These are phyloP conservation scores for Nicotiana paniculata DNA, from an alignment of 257 asterid species.

Conservation along the genomic window DNA sequence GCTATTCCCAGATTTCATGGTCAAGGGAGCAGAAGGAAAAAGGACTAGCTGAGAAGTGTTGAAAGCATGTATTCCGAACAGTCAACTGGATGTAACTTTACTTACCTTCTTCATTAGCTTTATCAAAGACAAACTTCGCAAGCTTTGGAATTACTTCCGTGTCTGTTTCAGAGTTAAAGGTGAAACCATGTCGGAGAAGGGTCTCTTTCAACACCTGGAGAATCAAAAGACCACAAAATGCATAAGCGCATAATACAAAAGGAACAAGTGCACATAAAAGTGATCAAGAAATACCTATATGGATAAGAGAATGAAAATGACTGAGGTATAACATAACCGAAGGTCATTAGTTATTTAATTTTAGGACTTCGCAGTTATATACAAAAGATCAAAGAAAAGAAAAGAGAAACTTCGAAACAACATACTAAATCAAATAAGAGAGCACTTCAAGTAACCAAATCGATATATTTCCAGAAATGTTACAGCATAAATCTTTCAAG, in stretches of 20 bases:
- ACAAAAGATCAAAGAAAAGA: not conserved
- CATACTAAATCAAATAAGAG: not conserved
- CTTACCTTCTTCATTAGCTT: slow-evolving; percentile 84
- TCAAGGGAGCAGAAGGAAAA: not conserved
- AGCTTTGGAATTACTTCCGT: slow-evolving; percentile 99
- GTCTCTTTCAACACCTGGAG: slow-evolving; percentile 82
- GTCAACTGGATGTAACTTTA: slow-evolving; percentile 1
- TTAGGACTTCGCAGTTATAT: not conserved
- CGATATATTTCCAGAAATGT: not conserved
- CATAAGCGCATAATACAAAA: not conserved
- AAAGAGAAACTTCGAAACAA: not conserved
- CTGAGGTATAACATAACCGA: not conserved
- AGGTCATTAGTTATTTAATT: not conserved
- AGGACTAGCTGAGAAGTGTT: not conserved
- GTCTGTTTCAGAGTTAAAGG: slow-evolving; percentile 91
- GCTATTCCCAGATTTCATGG: not conserved
- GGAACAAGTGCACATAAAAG: not conserved
- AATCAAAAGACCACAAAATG: slow-evolving; percentile 1
- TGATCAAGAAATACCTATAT: not conserved
- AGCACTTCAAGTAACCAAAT: slow-evolving; percentile 2
- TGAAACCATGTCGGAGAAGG: slow-evolving; percentile 86
- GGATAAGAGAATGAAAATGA: not conserved
- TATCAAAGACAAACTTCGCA: slow-evolving; percentile 86
- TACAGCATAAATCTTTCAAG: slow-evolving; percentile 1
- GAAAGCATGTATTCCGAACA: not conserved